Evolutionary conservation across 495 filamentous ascomycete species (phyloP).

Genomic region (Aspergillus avenaceus): DNA sequence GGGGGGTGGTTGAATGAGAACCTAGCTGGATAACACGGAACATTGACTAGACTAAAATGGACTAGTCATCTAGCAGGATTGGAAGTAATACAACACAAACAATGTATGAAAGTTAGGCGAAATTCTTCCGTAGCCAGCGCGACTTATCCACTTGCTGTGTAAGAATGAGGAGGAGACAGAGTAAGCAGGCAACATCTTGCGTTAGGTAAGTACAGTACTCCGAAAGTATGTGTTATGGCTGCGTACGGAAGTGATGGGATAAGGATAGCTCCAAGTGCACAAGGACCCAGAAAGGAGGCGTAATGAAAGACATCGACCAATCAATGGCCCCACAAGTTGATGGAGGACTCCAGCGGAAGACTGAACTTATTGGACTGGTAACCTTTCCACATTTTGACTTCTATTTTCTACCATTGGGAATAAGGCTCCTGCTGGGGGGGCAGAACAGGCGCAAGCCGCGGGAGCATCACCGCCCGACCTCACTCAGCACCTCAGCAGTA

Average conservation of each 20-base stretch:
- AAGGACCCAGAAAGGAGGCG: slow-evolving; percentile 8
- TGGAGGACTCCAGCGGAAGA: slow-evolving; percentile 7
- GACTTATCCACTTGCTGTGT: slow-evolving; percentile 7
- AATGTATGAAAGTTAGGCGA: slow-evolving; percentile 4
- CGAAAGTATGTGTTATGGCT: slow-evolving; percentile 5
- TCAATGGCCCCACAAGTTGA: neutral
- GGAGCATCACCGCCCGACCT: neutral
- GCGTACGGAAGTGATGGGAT: neutral
- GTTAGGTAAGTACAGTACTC: slow-evolving; percentile 2
- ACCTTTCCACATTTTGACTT: neutral
- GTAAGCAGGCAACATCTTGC: slow-evolving; percentile 9
- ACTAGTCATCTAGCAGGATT: neutral
- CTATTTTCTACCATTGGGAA: neutral
- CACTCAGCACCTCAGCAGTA: too few relatives aligned
- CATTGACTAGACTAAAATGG: slow-evolving; percentile 5
- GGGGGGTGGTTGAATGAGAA: slow-evolving; percentile 9
- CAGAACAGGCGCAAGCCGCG: neutral
- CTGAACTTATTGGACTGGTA: too few relatives aligned
- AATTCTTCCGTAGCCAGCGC: neutral
- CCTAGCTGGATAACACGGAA: neutral
- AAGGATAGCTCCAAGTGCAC: too few relatives aligned
- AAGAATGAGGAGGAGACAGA: slow-evolving; percentile 3
- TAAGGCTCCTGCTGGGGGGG: neutral
- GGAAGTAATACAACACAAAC: neutral
- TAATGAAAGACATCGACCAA: slow-evolving; percentile 4